Evolutionary conservation across 1,139 yeast species (phyloP).

Genomic region (Pichia kudriavzevii): DNA sequence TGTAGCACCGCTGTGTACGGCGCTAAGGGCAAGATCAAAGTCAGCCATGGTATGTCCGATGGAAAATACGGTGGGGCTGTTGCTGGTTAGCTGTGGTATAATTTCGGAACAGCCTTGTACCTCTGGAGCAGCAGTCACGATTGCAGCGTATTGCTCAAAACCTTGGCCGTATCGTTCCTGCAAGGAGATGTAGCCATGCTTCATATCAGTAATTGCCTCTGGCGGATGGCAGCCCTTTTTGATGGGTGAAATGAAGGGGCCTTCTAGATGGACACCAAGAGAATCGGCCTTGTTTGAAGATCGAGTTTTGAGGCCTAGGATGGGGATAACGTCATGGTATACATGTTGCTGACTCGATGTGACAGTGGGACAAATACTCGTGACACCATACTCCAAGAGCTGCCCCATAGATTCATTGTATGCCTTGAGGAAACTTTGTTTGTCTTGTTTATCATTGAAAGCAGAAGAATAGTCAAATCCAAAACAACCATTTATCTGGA

Average conservation of each 20-base stretch:
- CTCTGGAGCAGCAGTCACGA: slow-evolving; percentile 60
- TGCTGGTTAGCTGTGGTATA: slow-evolving; percentile 36
- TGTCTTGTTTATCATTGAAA: slow-evolving; percentile 28
- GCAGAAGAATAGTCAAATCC: slow-evolving; percentile 45
- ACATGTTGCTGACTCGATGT: slow-evolving; percentile 50
- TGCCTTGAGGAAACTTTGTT: slow-evolving; percentile 28
- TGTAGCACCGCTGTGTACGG: slow-evolving; percentile 45
- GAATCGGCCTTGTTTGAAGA: slow-evolving; percentile 35
- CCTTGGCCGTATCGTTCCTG: slow-evolving; percentile 35
- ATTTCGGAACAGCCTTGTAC: slow-evolving; percentile 45
- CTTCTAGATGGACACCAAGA: slow-evolving; percentile 60
- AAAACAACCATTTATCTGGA: slow-evolving; percentile 56
- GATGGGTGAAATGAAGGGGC: slow-evolving; percentile 48
- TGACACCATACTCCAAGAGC: slow-evolving; percentile 49
- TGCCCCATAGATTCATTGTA: slow-evolving; percentile 43
- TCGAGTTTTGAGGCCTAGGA: slow-evolving; percentile 32
- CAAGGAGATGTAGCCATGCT: slow-evolving; percentile 27
- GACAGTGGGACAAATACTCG: slow-evolving; percentile 54
- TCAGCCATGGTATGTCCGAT: slow-evolving; percentile 53
- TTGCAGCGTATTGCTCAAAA: slow-evolving; percentile 37
- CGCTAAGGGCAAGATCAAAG: slow-evolving; percentile 42
- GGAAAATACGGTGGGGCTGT: slow-evolving; percentile 36
- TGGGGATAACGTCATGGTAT: slow-evolving; percentile 44
- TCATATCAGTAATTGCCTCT: slow-evolving; percentile 41
- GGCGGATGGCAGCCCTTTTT: slow-evolving; percentile 61